These are phyloP conservation scores for Alternaria incomplexa DNA, from an alignment of 2,329 filamentous ascomycete genomes.

Conservation along the genomic window DNA sequence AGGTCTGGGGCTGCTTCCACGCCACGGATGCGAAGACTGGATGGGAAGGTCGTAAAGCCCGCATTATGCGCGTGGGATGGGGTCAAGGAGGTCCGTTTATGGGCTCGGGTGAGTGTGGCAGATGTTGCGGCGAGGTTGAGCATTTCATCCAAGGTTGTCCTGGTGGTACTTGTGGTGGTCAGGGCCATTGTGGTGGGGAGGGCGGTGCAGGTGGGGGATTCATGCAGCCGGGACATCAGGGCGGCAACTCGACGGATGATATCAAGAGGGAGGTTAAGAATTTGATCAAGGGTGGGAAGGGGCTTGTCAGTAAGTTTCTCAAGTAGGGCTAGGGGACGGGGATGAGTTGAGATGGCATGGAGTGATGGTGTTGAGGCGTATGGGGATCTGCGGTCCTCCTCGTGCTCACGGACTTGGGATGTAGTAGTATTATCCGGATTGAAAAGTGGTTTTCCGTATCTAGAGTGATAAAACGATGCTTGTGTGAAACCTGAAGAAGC, in stretches of 20 bases:
- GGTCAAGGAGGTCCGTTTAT: constrained; percentile 49
- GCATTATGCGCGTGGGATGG: constrained; percentile 53
- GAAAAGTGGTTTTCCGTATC: background rate
- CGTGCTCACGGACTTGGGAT: background rate
- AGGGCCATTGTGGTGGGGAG: constrained; percentile 28
- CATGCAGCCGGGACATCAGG: constrained; percentile 22
- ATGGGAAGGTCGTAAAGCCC: constrained; percentile 53
- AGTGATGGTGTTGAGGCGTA: background rate
- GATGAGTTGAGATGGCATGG: background rate
- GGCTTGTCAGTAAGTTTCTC: constrained; percentile 33
- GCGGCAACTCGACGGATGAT: constrained; percentile 13
- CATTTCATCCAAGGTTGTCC: constrained; percentile 41
- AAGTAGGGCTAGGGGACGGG: constrained; percentile 17
- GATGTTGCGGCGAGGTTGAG: constrained; percentile 40
- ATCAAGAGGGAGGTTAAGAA: constrained; percentile 30
- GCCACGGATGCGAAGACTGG: constrained; percentile 55
- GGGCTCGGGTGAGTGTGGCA: constrained; percentile 49
- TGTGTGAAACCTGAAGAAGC: background rate
- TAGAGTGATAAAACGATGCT: background rate
- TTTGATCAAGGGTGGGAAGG: constrained; percentile 30
- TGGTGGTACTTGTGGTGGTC: constrained; percentile 32
- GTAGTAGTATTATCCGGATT: background rate
- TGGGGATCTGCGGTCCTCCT: background rate
- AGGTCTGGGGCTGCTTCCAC: constrained; percentile 54
- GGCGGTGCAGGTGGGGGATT: constrained; percentile 22